Conservation (phyloP, 352 stramenopile species). For the Globisporangium sylvaticum region DNA sequence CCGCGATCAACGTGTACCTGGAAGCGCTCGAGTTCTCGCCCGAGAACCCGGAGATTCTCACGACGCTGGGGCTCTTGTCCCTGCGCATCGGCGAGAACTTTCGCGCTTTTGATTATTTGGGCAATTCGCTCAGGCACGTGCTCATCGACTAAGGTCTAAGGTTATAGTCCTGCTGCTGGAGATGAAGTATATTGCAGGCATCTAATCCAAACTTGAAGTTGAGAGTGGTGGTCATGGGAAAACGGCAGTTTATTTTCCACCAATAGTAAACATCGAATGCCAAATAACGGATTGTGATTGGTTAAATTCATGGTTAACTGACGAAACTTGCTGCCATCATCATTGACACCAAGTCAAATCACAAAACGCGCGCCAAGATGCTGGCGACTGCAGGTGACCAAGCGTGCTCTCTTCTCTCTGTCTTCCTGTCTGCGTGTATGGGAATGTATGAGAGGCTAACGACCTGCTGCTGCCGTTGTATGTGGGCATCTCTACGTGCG, state of each 20-base stretch:
- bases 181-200: no score
- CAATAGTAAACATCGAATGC: neutral
- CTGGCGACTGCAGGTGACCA: neutral
- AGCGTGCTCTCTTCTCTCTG: neutral
- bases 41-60: constrained; percentile 91
- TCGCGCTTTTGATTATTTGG: constrained; percentile 92
- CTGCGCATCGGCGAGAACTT: constrained; percentile 88
- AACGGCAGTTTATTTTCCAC: neutral
- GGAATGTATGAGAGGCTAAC: neutral
- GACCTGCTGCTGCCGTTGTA: neutral
- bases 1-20: constrained; percentile 86
- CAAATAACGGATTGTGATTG: neutral
- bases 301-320: neutral
- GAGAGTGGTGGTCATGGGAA: neutral
- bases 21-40: constrained; percentile 92
- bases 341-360: neutral
- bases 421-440: neutral
- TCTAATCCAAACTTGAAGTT: neutral
- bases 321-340: neutral
- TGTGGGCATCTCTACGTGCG: neutral
- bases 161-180: no score
- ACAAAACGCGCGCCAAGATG: neutral
- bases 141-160: constrained; percentile 39
- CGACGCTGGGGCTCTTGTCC: constrained; percentile 89
- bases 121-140: constrained; percentile 89